Percentiles rank a stretch among this genome's conserved stretches.
phyloP scores from a whole-genome alignment of 1,284 basidiomycete species.

The Microbotryum silenes-acaulis region DNA sequence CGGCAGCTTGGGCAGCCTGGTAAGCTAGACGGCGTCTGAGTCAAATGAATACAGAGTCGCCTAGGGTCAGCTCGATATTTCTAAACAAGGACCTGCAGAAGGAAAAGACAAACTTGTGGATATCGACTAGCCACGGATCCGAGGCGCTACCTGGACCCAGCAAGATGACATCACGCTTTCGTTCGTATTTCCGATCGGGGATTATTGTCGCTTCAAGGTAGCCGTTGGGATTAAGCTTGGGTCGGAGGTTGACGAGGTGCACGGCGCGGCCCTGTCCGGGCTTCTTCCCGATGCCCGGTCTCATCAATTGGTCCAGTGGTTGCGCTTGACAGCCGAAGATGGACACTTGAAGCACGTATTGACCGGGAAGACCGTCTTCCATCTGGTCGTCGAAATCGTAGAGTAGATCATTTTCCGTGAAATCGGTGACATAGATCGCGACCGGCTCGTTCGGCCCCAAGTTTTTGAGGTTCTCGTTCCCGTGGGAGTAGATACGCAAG shows the following conservation, averaged over 20 bases:
- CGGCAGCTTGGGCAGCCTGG: no score
- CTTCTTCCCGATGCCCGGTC: neutral
- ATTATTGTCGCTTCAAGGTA: slow-evolving; percentile 10
- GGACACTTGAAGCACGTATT: slow-evolving; percentile 6
- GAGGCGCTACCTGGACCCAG: no score
- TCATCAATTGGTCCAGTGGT: neutral
- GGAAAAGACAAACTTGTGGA: no score
- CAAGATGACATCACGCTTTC: no score
- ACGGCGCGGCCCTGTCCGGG: slow-evolving; percentile 2
- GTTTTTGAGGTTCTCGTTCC: neutral
- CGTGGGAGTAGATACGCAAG: no score
- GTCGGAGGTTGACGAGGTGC: slow-evolving; percentile 4
- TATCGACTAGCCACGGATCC: no score
- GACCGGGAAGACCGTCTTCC: neutral
- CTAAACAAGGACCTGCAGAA: no score
- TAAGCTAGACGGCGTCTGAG: no score
- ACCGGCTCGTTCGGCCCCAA: neutral
- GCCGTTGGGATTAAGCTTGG: neutral
- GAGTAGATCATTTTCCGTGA: slow-evolving; percentile 4
- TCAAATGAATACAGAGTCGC: no score
- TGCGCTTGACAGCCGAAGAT: slow-evolving; percentile 11
- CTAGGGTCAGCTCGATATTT: no score
- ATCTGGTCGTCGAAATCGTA: neutral
- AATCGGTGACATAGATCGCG: slow-evolving; percentile 17
- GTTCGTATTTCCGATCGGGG: no score